A percentile compares a stretch with the other conserved stretches of the same genome.
phyloP scores from a whole-genome alignment of 1,139 yeast species.

The Debaryomyces coudertii region DNA sequence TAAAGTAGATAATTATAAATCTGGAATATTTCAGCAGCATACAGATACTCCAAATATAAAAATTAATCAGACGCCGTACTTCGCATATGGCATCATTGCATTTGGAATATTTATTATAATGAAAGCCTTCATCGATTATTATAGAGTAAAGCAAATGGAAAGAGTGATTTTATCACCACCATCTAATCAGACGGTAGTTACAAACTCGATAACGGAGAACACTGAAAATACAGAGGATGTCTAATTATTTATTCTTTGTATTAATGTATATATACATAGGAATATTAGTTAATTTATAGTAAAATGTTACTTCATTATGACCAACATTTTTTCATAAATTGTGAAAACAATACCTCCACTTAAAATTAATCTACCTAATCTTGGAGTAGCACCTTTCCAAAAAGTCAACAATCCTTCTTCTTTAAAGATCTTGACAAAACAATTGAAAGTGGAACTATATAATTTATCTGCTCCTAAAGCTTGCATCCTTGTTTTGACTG shows the following conservation, averaged over 20 bases:
- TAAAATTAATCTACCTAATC: constrained; percentile 86
- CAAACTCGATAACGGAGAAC: constrained; percentile 14
- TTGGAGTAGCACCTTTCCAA: constrained; percentile 98
- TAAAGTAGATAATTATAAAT: constrained; percentile 50
- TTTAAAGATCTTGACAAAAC: constrained; percentile 76
- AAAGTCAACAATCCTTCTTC: constrained; percentile 91
- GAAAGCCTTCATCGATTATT: constrained; percentile 72
- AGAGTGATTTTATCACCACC: constrained; percentile 55
- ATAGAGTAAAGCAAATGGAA: constrained; percentile 79
- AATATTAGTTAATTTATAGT: constrained; percentile 3
- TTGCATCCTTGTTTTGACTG: constrained; percentile 98
- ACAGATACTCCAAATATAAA: constrained; percentile 16
- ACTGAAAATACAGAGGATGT: constrained; percentile 1
- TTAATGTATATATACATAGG: constrained; percentile 5
- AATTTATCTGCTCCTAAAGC: constrained; percentile 75
- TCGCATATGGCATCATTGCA: constrained; percentile 63
- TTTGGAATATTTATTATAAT: constrained; percentile 68
- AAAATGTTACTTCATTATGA: constrained; percentile 39
- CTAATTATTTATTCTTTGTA: constrained; percentile 1
- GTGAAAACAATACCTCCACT: constrained; percentile 98
- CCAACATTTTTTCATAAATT: constrained; percentile 86
- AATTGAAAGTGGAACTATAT: constrained; percentile 76
- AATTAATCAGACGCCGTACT: constrained; percentile 36
- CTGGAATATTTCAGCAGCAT: constrained; percentile 33
- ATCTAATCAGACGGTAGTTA: constrained; percentile 12